Base-by-base conservation (phyloP, 805 yeast species). In the Cephaloascus fragrans region DNA sequence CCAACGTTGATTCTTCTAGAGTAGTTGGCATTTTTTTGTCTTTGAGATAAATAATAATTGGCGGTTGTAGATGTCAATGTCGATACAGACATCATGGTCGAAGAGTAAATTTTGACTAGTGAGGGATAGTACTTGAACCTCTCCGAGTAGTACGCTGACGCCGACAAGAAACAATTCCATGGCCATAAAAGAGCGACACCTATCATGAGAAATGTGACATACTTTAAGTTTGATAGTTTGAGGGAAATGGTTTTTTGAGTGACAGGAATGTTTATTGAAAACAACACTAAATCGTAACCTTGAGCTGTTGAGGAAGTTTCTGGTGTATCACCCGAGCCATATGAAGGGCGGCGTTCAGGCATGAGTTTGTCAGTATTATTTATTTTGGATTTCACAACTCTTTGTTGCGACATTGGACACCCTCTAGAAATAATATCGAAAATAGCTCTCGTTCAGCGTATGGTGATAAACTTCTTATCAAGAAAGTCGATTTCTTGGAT, bases 121-220 rank as follows among this genome's bases (percentile, higher is more conserved):
- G 58, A 37, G 2, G 81, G 73, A 3, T 71, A 58, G 32, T 62
- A 59, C 17, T 61, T 59, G 44, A 90, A 75, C 47, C 88, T 55
- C 46, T 74, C 71, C 42, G 73, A 69, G 51, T 87, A 86, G 58
- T 86, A 88, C 6, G 83, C 82, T 0, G 95, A 75, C 0, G 96
- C 96, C 1, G 94, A 77, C 8, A 93, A 60, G 45, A 89, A 81
- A 48, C 93, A 79, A 64, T 90, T 93, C 96, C 97, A 90, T 0
- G 97, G 97, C 97, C 97, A 90, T 17, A 90, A 67, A 17, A 83
- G 66, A 1, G 95, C 82, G 12, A 86, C 68, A 0, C 97, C 97
- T 5, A 84, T 69, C 10, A 75, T 48, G 18, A 77, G 59, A 50
- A 82, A 87, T 0, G 90, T 75, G 9, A 70, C 19, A 51, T 83